A percentile compares a stretch with the other conserved stretches of the same genome.
phyloP scores from a whole-genome alignment of 768 basidiomycete species.

The Pleurotus djamor region DNA sequence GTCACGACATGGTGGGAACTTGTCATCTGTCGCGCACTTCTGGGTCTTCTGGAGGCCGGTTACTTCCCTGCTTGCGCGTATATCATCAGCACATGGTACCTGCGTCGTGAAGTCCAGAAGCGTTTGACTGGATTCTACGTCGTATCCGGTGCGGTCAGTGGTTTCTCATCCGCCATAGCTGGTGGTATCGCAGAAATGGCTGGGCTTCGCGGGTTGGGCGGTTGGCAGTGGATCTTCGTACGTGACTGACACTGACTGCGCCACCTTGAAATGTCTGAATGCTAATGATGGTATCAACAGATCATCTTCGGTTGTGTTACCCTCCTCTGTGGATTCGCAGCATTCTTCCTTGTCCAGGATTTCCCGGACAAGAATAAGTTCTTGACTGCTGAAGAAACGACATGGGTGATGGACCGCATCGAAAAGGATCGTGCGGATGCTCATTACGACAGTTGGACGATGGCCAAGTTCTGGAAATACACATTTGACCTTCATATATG shows the following conservation, averaged over 20 bases:
- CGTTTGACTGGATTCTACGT: conserved; percentile 20
- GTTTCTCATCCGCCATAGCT: conserved; percentile 24
- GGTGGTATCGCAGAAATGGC: conserved; percentile 17
- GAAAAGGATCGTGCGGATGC: conserved; percentile 36
- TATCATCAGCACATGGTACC: conserved; percentile 22
- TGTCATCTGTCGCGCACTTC: conserved; percentile 1
- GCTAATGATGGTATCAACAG: not conserved
- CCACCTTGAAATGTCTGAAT: not conserved
- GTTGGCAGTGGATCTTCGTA: conserved; percentile 37
- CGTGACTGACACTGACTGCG: conserved; percentile 3
- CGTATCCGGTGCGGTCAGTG: conserved; percentile 14
- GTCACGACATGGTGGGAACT: conserved; percentile 5
- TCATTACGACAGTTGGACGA: conserved; percentile 28
- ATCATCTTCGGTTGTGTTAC: conserved; percentile 25
- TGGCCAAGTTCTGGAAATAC: conserved; percentile 27
- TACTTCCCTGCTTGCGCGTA: conserved; percentile 10
- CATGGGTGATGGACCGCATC: conserved; percentile 26
- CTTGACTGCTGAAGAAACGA: conserved; percentile 29
- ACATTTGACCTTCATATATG: conserved; percentile 32
- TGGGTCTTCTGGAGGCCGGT: conserved; percentile 1
- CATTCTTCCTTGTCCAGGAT: conserved; percentile 28
- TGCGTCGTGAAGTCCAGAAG: conserved; percentile 20
- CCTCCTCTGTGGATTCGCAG: conserved; percentile 23
- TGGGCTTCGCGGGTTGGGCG: conserved; percentile 19
- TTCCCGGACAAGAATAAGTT: conserved; percentile 34